These are phyloP conservation scores for Coelastrella sp. DNA, from an alignment of 139 green algal genomes.

Conservation along the genomic window DNA sequence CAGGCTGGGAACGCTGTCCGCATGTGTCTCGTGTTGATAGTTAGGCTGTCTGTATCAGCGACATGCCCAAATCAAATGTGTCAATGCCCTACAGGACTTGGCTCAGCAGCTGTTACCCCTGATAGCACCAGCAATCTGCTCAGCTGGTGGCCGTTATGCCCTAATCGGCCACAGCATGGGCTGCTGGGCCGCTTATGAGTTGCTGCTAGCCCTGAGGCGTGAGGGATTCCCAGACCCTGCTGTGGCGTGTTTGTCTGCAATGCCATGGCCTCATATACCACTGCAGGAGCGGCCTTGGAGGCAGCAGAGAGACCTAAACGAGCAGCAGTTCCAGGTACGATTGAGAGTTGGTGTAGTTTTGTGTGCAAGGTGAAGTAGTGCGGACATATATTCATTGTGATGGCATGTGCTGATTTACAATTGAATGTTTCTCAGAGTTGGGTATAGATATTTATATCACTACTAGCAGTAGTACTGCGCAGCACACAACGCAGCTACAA, in stretches of 20 bases:
- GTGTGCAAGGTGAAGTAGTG: too few species aligned
- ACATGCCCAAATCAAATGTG: neutral
- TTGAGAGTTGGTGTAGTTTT: too few species aligned
- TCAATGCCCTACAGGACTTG: constrained; percentile 46
- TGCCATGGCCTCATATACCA: constrained; percentile 83
- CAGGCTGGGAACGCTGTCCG: neutral
- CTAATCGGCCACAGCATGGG: constrained; percentile 80
- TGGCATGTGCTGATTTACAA: too few species aligned
- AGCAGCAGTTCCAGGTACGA: constrained; percentile 79
- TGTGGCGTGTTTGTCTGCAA: constrained; percentile 82
- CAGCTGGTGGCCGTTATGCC: constrained; percentile 46
- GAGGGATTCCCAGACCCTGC: constrained; percentile 72
- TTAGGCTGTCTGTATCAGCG: neutral
- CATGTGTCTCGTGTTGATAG: neutral
- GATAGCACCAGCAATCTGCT: neutral
- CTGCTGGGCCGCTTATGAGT: constrained; percentile 86
- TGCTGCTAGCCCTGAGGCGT: constrained; percentile 62
- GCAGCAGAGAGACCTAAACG: constrained; percentile 69
- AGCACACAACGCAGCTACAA: too few species aligned
- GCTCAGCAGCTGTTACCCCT: constrained; percentile 71
- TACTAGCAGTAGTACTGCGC: too few species aligned
- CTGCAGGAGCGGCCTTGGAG: constrained; percentile 78
- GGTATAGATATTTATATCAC: too few species aligned
- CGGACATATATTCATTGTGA: too few species aligned
- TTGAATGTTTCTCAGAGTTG: too few species aligned